phyloP scores from a whole-genome alignment of 2,329 filamentous ascomycete genomes.

The Penicillium frequentans region DNA sequence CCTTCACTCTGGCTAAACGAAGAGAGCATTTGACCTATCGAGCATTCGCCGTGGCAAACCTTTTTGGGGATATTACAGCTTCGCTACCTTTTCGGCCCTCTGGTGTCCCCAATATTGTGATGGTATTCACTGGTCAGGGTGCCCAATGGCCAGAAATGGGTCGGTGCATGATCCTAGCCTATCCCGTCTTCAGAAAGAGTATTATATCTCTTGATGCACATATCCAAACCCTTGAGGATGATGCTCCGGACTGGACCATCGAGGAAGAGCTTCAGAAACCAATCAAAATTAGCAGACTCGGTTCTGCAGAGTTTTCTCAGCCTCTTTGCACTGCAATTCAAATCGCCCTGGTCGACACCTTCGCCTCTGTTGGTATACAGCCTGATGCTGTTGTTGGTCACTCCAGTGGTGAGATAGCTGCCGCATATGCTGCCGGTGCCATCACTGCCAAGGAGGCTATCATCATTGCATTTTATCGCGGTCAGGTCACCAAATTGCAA shows the following conservation, averaged over 20 bases:
- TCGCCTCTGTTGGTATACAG: conserved; percentile 9
- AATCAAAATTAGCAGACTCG: background rate
- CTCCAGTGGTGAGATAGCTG: conserved; percentile 24
- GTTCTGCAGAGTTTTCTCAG: conserved; percentile 10
- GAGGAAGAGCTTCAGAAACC: conserved; percentile 2
- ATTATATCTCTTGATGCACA: conserved; percentile 1
- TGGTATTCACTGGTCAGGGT: conserved; percentile 7
- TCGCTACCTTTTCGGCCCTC: background rate
- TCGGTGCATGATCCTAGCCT: background rate
- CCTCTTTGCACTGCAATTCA: conserved; percentile 21
- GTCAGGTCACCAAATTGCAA: background rate
- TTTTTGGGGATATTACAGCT: background rate
- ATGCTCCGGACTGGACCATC: conserved; percentile 1
- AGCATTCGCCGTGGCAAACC: conserved; percentile 4
- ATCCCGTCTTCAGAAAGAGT: background rate
- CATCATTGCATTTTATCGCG: conserved; percentile 14
- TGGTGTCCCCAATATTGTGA: background rate
- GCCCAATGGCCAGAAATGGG: conserved; percentile 10
- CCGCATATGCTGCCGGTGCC: conserved; percentile 20
- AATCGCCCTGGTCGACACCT: conserved; percentile 11
- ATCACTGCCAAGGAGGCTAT: conserved; percentile 11
- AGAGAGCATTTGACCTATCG: conserved; percentile 20
- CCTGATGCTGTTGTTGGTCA: conserved; percentile 18
- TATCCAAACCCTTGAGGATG: background rate
- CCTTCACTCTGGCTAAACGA: conserved; percentile 23